Percentiles rank a stretch among this genome's conserved stretches.
phyloP scores from a whole-genome alignment of 2,329 filamentous ascomycete genomes.

The Penicillium decumbens region DNA sequence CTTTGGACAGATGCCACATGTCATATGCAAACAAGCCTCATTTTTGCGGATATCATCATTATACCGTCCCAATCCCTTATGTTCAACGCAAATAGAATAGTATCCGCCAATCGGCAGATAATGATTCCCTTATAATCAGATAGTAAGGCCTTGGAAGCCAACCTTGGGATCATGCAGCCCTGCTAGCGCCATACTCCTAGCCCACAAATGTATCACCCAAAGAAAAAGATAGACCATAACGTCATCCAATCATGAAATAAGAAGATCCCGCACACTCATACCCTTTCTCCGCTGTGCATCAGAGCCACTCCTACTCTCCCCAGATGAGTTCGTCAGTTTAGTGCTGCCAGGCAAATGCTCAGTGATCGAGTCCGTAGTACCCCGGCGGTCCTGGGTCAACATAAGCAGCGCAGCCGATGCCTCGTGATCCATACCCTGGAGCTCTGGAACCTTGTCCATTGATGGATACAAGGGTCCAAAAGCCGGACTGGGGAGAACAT shows the following conservation, averaged over 20 bases:
- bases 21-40: background rate
- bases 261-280: conserved; percentile 54
- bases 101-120: background rate
- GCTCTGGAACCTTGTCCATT: conserved; percentile 21
- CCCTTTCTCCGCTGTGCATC: conserved; percentile 39
- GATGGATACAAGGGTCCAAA: conserved; percentile 27
- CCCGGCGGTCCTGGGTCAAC: conserved; percentile 73
- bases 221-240: background rate
- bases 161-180: background rate
- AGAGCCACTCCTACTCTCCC: conserved; percentile 2
- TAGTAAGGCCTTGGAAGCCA: background rate
- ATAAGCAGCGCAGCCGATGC: conserved; percentile 82
- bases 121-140: background rate
- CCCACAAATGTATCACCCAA: background rate
- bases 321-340: conserved; percentile 2
- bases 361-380: conserved; percentile 35
- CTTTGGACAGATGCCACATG: background rate
- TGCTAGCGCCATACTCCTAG: background rate
- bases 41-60: background rate
- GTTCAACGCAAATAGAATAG: background rate
- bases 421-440: conserved; percentile 60
- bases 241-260: conserved; percentile 43
- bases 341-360: conserved; percentile 18
- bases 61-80: background rate
- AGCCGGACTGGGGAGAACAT: conserved; percentile 36